Base-by-base conservation (phyloP, 495 filamentous ascomycete species). In the Margaritispora aquatica region DNA sequence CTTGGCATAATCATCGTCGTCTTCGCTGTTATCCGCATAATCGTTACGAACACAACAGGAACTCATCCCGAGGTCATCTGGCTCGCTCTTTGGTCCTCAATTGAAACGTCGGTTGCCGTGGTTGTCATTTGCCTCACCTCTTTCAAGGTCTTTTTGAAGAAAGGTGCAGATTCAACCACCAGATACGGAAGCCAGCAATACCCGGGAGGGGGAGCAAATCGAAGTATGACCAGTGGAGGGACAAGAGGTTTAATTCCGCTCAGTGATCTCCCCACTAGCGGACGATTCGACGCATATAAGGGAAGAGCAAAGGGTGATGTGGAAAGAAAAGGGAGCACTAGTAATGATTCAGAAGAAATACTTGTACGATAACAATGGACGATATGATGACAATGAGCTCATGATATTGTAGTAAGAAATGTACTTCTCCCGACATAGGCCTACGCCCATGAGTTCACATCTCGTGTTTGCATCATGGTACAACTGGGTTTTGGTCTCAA, bases 81-180 rank as follows among this genome's bases (percentile, higher is more conserved):
- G 63, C 55, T 66, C 1, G 61, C 55, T 27, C 51, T 66, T 8
- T 65, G 62, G 65, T 63, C 51, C 15, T 31, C 57, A 27, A 65
- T 63, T 27, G 63, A 68, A 50, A 51, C 59, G 2, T 60, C 57
- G 19, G 56, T 68, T 9, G 65, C 65, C 7, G 65, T 65, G 2
- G 41, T 58, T 20, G 53, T 66, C 51, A 51, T 56, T 56, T 58
- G 55, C 41, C 22, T 65, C 29, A 60, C 65, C 23, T 60, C 59
- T 17, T 60, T 68, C 48, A 65, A 65, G 36, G 46, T 57, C 11
- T 51, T 68, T 21, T 53, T 66, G 46, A 62, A 24, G 21, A 38
- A 46, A 38, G 1, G 2, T 7, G 34, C 11, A 8, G 36, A 24
- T 15, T 41, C 29, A 7, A 34, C 5, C 29, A 55, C 29, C 44